Evolutionary conservation across 345 rosid genomes (phyloP).

Genomic region (Dovyalis caffra): DNA sequence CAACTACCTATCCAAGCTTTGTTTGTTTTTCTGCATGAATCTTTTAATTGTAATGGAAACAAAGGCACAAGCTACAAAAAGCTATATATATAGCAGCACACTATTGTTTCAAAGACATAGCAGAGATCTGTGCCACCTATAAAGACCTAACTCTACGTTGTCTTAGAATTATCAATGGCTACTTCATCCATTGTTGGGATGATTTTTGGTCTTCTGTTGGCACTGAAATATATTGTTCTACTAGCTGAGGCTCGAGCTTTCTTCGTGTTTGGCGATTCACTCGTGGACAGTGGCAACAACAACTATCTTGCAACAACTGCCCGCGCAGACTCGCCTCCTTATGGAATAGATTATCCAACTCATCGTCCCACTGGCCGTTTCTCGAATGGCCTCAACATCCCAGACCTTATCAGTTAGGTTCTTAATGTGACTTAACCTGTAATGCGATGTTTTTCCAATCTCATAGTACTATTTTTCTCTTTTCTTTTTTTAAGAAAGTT

Average conservation of each 20-base stretch:
- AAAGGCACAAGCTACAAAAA: slow-evolving; percentile 7
- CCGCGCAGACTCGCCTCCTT: slow-evolving; percentile 70
- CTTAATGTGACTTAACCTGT: neutral
- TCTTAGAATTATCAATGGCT: slow-evolving; percentile 18
- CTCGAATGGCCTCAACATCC: slow-evolving; percentile 75
- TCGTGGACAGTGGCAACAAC: slow-evolving; percentile 76
- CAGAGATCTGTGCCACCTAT: neutral
- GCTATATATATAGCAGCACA: neutral
- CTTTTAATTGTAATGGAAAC: neutral
- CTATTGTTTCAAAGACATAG: neutral
- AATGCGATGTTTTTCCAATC: neutral
- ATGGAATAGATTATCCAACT: slow-evolving; percentile 71
- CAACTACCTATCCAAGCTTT: slow-evolving; percentile 1
- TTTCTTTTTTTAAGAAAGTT: too few relatives aligned
- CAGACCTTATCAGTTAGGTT: slow-evolving; percentile 59
- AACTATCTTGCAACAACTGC: slow-evolving; percentile 65
- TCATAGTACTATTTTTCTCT: neutral
- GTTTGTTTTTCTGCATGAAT: too few relatives aligned
- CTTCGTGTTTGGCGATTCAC: slow-evolving; percentile 76
- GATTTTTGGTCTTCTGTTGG: slow-evolving; percentile 7
- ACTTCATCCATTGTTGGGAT: slow-evolving; percentile 10
- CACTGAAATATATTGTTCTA: slow-evolving; percentile 20
- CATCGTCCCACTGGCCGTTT: slow-evolving; percentile 64
- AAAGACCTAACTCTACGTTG: neutral
- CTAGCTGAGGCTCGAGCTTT: slow-evolving; percentile 56